These are phyloP conservation scores for Penicillium robsamsonii DNA, from an alignment of 495 filamentous ascomycete genomes.

Conservation along the genomic window DNA sequence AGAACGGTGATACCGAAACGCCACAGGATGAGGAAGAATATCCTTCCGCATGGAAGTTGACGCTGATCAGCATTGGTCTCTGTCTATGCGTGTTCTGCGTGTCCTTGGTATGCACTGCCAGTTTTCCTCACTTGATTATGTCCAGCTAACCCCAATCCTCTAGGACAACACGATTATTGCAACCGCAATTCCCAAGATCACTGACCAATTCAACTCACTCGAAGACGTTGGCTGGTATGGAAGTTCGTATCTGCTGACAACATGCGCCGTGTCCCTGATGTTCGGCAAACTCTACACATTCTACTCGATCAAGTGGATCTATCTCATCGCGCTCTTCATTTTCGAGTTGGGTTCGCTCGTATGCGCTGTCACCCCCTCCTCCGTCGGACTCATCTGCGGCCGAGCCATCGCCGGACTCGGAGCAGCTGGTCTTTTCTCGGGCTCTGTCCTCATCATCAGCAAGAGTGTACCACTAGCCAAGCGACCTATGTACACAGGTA, in stretches of 20 bases:
- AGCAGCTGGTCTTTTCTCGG: conserved; percentile 77
- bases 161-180: conserved; percentile 78
- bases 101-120: conserved; percentile 51
- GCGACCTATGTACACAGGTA: conserved; percentile 69
- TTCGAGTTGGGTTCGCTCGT: conserved; percentile 88
- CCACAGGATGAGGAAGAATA: conserved; percentile 47
- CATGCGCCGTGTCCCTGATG: conserved; percentile 66
- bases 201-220: conserved; percentile 72
- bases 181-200: conserved; percentile 82
- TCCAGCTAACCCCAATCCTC: conserved; percentile 6
- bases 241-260: conserved; percentile 66
- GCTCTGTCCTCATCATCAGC: conserved; percentile 75
- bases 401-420: conserved; percentile 86
- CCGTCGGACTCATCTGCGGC: conserved; percentile 74
- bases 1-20: conserved; percentile 9
- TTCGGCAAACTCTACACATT: conserved; percentile 81
- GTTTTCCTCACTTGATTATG: background rate
- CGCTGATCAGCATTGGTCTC: conserved; percentile 58
- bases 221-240: conserved; percentile 84
- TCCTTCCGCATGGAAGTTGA: conserved; percentile 49
- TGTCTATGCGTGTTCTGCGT: conserved; percentile 64
- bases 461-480: conserved; percentile 69
- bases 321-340: conserved; percentile 64
- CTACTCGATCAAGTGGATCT: conserved; percentile 72
- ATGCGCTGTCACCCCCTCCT: conserved; percentile 74